Evolutionary conservation across 164 flowering plant species (phyloP).

Genomic region (Magnolia officinalis): DNA sequence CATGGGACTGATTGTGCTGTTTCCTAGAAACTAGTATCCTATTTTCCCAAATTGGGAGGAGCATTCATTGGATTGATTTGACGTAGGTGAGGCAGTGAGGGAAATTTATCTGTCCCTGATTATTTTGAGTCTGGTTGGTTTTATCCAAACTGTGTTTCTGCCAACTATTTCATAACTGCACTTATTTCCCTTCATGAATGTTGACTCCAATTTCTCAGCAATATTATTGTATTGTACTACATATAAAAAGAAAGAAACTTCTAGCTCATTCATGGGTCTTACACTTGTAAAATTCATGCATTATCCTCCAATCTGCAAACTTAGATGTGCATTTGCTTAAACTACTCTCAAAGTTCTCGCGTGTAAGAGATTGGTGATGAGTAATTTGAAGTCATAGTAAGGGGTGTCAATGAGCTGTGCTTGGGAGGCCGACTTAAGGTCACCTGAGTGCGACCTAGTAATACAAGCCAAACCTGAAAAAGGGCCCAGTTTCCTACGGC

Average conservation of each 20-base stretch:
- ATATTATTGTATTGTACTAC: too few species aligned
- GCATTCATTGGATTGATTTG: too few species aligned
- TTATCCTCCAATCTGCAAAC: not conserved
- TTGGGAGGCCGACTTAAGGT: not conserved
- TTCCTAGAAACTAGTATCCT: too few species aligned
- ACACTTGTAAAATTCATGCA: not conserved
- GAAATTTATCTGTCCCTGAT: not conserved
- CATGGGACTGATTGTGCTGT: too few species aligned
- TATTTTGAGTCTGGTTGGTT: not conserved
- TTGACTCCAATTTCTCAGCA: not conserved
- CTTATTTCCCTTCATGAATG: not conserved
- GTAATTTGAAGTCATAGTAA: too few species aligned
- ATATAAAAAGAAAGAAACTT: not conserved
- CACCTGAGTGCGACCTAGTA: not conserved
- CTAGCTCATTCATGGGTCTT: not conserved
- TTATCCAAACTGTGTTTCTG: not conserved
- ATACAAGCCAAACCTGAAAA: not conserved
- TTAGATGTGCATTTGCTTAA: not conserved
- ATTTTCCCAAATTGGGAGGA: too few species aligned
- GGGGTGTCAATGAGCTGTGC: not conserved
- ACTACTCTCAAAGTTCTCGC: not conserved
- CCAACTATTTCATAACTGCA: not conserved
- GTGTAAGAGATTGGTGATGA: not conserved
- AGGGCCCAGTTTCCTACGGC: not conserved
- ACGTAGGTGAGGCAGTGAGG: too few species aligned